Base-by-base conservation (phyloP, 2,329 filamentous ascomycete genomes). In the Atkinsonella texensis region DNA sequence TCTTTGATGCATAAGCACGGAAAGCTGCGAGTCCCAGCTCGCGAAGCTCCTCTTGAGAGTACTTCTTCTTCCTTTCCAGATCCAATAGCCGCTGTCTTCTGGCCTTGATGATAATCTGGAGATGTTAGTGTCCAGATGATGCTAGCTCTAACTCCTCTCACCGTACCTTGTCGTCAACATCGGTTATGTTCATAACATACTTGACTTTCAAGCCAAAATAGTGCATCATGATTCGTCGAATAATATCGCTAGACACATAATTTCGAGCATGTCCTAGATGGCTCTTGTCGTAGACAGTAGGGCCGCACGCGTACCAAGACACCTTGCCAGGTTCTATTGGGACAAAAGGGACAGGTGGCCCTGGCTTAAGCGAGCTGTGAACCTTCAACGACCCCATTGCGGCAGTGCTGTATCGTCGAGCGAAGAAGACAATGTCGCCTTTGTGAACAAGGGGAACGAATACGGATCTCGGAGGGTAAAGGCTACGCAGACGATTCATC, bases 161-260 rank as follows among this genome's bases (percentile, higher is more conserved):
- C 38, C 62, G 56, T 61, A 81, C 79, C 75, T 85, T 85, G 68
- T 87, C 83, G 59, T 89, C 85, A 40, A 91, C 78, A 60, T 91
- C 89, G 31, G 89, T 95, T 56, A 93, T 89, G 70, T 95, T 95
- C 84, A 94, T 93, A 57, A 95, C 87, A 70, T 94, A 95, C 54
- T 83, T 81, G 58, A 95, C 80, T 42, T 89, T 73, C 66, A 86
- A 93, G 55, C 81, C 80, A 65, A 95, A 94, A 69, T 93, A 91
- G 66, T 91, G 82, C 62, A 79, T 74, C 67, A 95, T 70, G 60
- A 95, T 87, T 60, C 89, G 82, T 55, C 89, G 80, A 59, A 95
- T 83, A 57, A 95, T 89, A 67, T 95, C 89, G 45, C 87, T 91
- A 48, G 84, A 87, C 56, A 95, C 87, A 77, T 95, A 95, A 71